Evolutionary conservation across 106 monocot genomes (phyloP).

Genomic region (Agapanthus africanus): DNA sequence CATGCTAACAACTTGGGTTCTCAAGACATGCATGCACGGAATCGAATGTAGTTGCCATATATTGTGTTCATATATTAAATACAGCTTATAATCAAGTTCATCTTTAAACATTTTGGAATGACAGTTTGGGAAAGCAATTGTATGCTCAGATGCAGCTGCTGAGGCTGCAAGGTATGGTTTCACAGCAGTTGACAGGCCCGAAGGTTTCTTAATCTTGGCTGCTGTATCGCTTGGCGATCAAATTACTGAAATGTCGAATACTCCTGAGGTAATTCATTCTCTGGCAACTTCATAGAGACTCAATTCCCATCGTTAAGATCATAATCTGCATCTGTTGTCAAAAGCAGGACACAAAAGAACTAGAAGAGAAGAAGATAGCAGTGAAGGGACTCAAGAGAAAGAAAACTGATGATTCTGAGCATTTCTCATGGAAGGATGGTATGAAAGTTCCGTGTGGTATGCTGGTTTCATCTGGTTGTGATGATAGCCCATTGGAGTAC

Average conservation of each 20-base stretch:
- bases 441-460: slow-evolving; percentile 60
- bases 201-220: slow-evolving; percentile 63
- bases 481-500: slow-evolving; percentile 57
- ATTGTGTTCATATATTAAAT: too few relatives aligned
- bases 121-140: slow-evolving; percentile 64
- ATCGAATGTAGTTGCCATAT: too few relatives aligned
- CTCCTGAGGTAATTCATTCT: slow-evolving; percentile 37
- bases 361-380: slow-evolving; percentile 44
- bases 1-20: too few relatives aligned
- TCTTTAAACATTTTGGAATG: too few relatives aligned
- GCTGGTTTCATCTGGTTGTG: slow-evolving; percentile 34
- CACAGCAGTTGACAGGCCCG: slow-evolving; percentile 49
- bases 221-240: slow-evolving; percentile 47
- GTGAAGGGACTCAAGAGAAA: slow-evolving; percentile 63
- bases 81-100: too few relatives aligned
- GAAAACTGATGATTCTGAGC: slow-evolving; percentile 53
- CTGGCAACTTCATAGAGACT: too few relatives aligned
- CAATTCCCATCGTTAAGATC: too few relatives aligned
- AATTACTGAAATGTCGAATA: slow-evolving; percentile 27
- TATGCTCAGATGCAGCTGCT: slow-evolving; percentile 65
- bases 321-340: too few relatives aligned
- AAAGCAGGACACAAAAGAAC: slow-evolving; percentile 29
- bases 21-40: too few relatives aligned
- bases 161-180: slow-evolving; percentile 76
- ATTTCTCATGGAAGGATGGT: slow-evolving; percentile 57